phyloP scores from a whole-genome alignment of 805 yeast species.

The Starmerella stigmatis region DNA sequence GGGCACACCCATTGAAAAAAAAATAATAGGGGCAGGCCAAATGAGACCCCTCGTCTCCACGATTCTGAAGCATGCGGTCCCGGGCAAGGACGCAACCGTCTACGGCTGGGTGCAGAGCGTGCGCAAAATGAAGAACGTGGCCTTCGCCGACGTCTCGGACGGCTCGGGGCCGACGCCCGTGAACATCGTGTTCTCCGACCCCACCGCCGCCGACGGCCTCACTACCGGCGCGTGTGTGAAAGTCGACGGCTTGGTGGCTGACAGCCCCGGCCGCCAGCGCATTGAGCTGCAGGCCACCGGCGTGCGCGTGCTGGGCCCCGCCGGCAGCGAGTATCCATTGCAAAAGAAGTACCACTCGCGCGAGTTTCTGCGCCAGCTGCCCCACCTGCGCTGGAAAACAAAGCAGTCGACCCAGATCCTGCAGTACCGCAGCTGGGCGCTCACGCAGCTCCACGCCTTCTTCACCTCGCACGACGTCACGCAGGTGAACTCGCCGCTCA shows the following conservation, averaged over 20 bases:
- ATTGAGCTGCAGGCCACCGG: conserved; percentile 39
- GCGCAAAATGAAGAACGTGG: conserved; percentile 60
- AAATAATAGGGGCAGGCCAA: background rate
- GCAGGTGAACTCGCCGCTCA: conserved; percentile 75
- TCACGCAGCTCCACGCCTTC: conserved; percentile 42
- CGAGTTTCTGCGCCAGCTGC: conserved; percentile 59
- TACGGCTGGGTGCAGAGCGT: conserved; percentile 70
- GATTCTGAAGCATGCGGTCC: conserved; percentile 5
- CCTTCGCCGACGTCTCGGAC: conserved; percentile 71
- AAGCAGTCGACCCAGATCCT: conserved; percentile 52
- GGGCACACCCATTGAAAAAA: too few relatives aligned
- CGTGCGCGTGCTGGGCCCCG: conserved; percentile 49
- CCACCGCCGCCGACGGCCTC: conserved; percentile 23
- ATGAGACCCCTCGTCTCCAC: conserved; percentile 13
- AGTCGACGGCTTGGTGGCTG: conserved; percentile 37
- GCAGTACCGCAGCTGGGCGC: conserved; percentile 62
- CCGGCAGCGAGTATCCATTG: conserved; percentile 58
- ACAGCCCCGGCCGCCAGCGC: conserved; percentile 42
- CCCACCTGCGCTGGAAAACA: conserved; percentile 69
- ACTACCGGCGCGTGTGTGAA: conserved; percentile 41
- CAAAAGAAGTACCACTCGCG: conserved; percentile 68
- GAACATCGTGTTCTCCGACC: conserved; percentile 40
- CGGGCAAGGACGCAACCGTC: conserved; percentile 35
- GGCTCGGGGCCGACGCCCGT: conserved; percentile 53
- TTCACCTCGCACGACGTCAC: conserved; percentile 46